Evolutionary conservation across 2,329 filamentous ascomycete genomes (phyloP), one percentile per base, ranked within the genome.

Genomic region (Fusarium chlamydosporum): DNA sequence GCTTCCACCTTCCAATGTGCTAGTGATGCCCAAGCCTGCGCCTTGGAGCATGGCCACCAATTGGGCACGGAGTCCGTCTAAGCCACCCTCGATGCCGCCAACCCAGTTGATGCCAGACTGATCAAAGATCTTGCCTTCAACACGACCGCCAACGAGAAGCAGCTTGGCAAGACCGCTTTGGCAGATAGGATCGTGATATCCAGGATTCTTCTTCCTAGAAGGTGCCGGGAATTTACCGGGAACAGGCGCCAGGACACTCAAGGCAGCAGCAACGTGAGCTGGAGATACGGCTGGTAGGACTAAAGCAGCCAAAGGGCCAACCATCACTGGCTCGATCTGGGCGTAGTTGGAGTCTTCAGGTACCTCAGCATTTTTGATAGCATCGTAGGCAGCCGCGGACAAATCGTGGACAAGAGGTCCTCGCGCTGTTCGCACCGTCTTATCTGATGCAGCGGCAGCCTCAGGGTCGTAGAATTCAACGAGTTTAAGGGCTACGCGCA

Each of bases 121-220:
- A 76, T 97, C 94, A 74, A 97, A 94, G 33, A 93, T 88, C 78
- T 89, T 91, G 67, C 92, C 92, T 76, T 99, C 96, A 31, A 97
- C 87, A 52, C 96, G 86, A 15, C 94, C 94, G 54, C 94, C 96
- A 15, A 99, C 82, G 34, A 99, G 81, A 78, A 97, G 84, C 67
- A 99, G 81, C 82, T 99, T 99, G 75, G 93, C 89, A 72, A 99
- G 78, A 9, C 92, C 96, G 68, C 83, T 88, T 80, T 97, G 94
- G 56, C 95, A 92, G 3, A 85, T 79, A 0, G 88, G 85, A 57
- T 97, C 95, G 78, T 97, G 87, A 80, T 94, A 97, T 13, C 90
- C 89, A 0, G 95, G 94, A 74, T 87, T 93, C 73, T 88, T 90
- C 78, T 86, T 91, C 64, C 93, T 86, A 52, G 88, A 88, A 2